A percentile compares a stretch with the other conserved stretches of the same genome.
Evolutionary conservation across 2,329 filamentous ascomycete species (phyloP).

Genomic region (Hymenoscyphus repandus): DNA sequence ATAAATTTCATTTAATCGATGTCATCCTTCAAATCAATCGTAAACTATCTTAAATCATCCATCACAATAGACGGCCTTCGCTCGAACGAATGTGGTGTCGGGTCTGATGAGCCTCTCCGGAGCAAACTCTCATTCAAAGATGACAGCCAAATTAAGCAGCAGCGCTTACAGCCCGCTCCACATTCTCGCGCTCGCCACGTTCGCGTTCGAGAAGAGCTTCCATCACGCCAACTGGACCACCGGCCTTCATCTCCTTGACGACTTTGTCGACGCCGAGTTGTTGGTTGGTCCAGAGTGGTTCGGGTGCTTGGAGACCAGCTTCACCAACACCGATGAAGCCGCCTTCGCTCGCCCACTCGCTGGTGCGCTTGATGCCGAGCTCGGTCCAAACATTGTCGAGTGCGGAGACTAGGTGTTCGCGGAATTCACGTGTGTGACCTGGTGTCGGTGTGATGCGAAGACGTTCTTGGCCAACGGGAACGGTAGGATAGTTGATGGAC

Average conservation of each 20-base stretch:
- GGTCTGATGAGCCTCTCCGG: slow-evolving; percentile 30
- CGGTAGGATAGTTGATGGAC: slow-evolving; percentile 98
- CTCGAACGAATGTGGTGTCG: slow-evolving; percentile 33
- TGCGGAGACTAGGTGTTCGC: slow-evolving; percentile 77
- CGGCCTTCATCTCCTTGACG: slow-evolving; percentile 54
- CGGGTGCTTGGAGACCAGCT: slow-evolving; percentile 49
- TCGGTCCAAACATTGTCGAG: slow-evolving; percentile 85
- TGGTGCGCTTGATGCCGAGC: slow-evolving; percentile 86
- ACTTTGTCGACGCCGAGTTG: slow-evolving; percentile 75
- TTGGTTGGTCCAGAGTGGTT: slow-evolving; percentile 85
- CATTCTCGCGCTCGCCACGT: slow-evolving; percentile 41
- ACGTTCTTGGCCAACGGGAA: slow-evolving; percentile 95
- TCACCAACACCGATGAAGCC: slow-evolving; percentile 94
- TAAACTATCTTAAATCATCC: neutral
- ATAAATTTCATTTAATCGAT: neutral
- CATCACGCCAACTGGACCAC: slow-evolving; percentile 42
- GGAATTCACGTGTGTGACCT: slow-evolving; percentile 79
- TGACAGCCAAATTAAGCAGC: slow-evolving; percentile 25
- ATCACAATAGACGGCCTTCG: slow-evolving; percentile 3
- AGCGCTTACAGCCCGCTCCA: slow-evolving; percentile 28
- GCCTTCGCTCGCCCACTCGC: slow-evolving; percentile 83
- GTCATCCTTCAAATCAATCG: too few relatives aligned
- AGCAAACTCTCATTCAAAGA: neutral
- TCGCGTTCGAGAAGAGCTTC: slow-evolving; percentile 57
- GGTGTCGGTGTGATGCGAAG: slow-evolving; percentile 95